Base-by-base conservation (phyloP, 148 eudicot species). In the Amaranthus palmeri region DNA sequence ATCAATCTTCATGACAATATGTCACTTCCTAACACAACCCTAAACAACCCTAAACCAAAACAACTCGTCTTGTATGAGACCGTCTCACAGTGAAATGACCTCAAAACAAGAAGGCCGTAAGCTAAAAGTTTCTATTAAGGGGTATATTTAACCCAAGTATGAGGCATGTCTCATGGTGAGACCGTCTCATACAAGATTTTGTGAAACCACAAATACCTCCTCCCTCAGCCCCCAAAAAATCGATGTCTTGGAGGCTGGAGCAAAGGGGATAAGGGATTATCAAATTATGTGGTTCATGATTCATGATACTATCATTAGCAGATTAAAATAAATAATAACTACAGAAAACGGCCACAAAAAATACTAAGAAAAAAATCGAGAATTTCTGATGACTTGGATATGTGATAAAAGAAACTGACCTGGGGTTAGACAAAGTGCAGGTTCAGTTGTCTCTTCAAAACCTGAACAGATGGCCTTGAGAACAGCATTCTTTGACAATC, bases 391-490 rank as follows among this genome's bases (percentile, higher is more conserved):
- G 50, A 44, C 55, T 36, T n/a, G 54, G 41, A 48, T 50, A 42
- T 10, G 77, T 66, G 12, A 58, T 7, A 54, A 40, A 13, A 66
- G 36, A 17, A 58, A 56, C 74, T 73, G 47, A 95, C 99, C 99
- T 78, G 79, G 72, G 60, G 80, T 83, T 82, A 95, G 78, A 74
- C 99, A 92, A 55, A 92, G 50, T 13, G 89, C 80, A n/a, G 99
- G 99, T 69, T 95, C 99, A 18, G 97, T 86, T 15, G 97, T 88
- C 84, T 95, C 99, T 81, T 89, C 82, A 67, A 89, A 95, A 75
- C 96, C 97, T 54, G 99, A 80, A 78, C 99, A 95, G 50, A 95
- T 90, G 74, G 99, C 99, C 78, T 88, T 95, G 60, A 95, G 83
- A 86, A 95, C 89, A 72, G 99, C 93, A 73, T 80, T 81, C 83